A percentile compares a stretch with the other conserved stretches of the same genome.
Evolutionary conservation across 2,329 filamentous ascomycete genomes (phyloP).

Genomic region (Alternaria burnsii): DNA sequence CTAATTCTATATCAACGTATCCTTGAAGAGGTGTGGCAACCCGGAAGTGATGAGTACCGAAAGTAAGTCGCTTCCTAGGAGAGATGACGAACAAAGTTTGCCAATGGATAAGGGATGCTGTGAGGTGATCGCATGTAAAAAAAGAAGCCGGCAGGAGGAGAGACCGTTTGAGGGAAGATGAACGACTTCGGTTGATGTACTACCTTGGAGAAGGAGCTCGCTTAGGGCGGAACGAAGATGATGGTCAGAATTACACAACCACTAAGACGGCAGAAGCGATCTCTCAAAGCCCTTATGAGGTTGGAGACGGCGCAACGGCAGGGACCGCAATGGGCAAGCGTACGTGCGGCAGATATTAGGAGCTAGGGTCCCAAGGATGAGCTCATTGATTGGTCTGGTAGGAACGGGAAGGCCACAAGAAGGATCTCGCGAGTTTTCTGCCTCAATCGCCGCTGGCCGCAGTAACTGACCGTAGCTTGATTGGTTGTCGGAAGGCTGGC

Average conservation of each 20-base stretch:
- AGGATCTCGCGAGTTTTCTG: constrained; percentile 40
- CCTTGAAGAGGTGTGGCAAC: constrained; percentile 41
- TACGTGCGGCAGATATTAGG: constrained; percentile 35
- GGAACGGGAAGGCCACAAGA: constrained; percentile 45
- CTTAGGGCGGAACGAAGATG: constrained; percentile 51
- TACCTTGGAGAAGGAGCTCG: constrained; percentile 43
- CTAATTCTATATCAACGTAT: constrained; percentile 44
- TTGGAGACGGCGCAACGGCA: constrained; percentile 44
- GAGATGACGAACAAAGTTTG: constrained; percentile 34
- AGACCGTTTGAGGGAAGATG: constrained; percentile 46
- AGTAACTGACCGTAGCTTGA: constrained; percentile 29
- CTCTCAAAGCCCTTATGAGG: constrained; percentile 43
- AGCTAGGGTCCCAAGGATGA: constrained; percentile 28
- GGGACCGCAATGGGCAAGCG: constrained; percentile 35
- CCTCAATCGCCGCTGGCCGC: constrained; percentile 45
- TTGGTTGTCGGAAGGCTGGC: constrained; percentile 37
- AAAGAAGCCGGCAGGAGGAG: constrained; percentile 43
- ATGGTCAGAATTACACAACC: constrained; percentile 47
- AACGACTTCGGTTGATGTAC: constrained; percentile 41
- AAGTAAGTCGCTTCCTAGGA: constrained; percentile 31
- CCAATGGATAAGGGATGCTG: constrained; percentile 44
- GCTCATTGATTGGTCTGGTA: constrained; percentile 34
- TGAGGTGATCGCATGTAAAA: constrained; percentile 45
- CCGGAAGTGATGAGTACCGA: constrained; percentile 42
- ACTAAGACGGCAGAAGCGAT: constrained; percentile 43